Evolutionary conservation across 495 filamentous ascomycete species (phyloP).

Genomic region (Jackrogersella minutella): DNA sequence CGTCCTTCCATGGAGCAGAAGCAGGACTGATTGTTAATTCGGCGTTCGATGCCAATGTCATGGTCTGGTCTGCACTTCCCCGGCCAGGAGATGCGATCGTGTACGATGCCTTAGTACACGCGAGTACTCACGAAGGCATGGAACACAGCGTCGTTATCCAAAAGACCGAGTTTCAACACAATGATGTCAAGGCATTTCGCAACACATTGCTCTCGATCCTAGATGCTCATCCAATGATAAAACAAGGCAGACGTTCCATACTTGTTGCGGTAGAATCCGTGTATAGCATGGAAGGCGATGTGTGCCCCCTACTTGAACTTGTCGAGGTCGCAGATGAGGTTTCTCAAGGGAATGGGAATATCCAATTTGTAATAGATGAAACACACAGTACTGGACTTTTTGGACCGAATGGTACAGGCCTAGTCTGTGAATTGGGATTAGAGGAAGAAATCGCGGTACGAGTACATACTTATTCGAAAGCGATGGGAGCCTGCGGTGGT

Average conservation of each 20-base stretch:
- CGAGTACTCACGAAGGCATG: slow-evolving; percentile 70
- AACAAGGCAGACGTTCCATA: slow-evolving; percentile 37
- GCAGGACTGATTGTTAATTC: slow-evolving; percentile 64
- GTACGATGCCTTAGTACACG: slow-evolving; percentile 69
- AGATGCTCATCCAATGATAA: slow-evolving; percentile 38
- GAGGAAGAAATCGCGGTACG: slow-evolving; percentile 65
- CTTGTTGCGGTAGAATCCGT: slow-evolving; percentile 67
- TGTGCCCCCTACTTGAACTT: slow-evolving; percentile 63
- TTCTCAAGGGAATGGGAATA: slow-evolving; percentile 58
- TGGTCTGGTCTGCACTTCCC: slow-evolving; percentile 60
- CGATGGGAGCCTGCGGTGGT: slow-evolving; percentile 67
- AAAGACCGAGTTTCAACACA: slow-evolving; percentile 62
- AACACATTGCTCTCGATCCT: slow-evolving; percentile 50
- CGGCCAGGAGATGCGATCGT: slow-evolving; percentile 67
- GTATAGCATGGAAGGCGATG: slow-evolving; percentile 75
- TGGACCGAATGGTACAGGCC: slow-evolving; percentile 61
- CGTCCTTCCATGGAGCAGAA: slow-evolving; percentile 62
- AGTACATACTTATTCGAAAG: slow-evolving; percentile 69
- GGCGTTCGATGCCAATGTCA: slow-evolving; percentile 68
- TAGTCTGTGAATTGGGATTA: slow-evolving; percentile 65
- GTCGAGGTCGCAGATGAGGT: slow-evolving; percentile 58
- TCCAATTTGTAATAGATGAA: slow-evolving; percentile 69
- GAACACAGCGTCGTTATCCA: slow-evolving; percentile 55
- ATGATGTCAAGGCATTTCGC: slow-evolving; percentile 53
- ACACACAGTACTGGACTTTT: slow-evolving; percentile 68